A percentile compares a stretch with the other conserved stretches of the same genome.
Conservation (phyloP, 352 stramenopile species). For the Pelagophyceae sp. region DNA sequence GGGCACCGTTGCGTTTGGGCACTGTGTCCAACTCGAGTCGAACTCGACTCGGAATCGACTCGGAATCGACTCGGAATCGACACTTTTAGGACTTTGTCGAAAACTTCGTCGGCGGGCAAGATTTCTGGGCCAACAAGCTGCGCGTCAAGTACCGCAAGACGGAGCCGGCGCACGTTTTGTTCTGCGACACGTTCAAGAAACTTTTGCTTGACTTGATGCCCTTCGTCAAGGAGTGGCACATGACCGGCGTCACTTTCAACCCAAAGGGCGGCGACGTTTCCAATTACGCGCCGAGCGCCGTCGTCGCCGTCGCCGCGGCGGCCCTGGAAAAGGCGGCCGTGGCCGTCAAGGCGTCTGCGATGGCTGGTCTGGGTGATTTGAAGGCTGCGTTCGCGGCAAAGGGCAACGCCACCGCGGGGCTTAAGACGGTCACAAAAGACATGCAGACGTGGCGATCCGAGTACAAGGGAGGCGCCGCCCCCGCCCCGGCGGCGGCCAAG, state of each 20-base stretch:
- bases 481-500: constrained; percentile 45
- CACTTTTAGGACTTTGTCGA: constrained; percentile 92
- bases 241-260: constrained; percentile 86
- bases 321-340: constrained; percentile 30
- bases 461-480: constrained; percentile 62
- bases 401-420: constrained; percentile 73
- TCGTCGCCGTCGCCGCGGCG: background rate
- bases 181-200: constrained; percentile 83
- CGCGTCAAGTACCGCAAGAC: constrained; percentile 87
- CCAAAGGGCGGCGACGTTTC: constrained; percentile 50
- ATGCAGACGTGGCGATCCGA: constrained; percentile 92
- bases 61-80: too few relatives aligned
- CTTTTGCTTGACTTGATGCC: constrained; percentile 74
- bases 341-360: constrained; percentile 37
- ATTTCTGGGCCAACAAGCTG: constrained; percentile 97
- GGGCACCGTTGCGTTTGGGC: too few relatives aligned
- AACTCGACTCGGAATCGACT: too few relatives aligned
- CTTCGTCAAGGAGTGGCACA: constrained; percentile 90
- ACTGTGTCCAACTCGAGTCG: too few relatives aligned
- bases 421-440: constrained; percentile 91
- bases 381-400: constrained; percentile 73
- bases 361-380: constrained; percentile 59
- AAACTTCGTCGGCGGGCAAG: constrained; percentile 79
- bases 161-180: constrained; percentile 75
- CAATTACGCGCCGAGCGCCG: constrained; percentile 25